Percentiles rank a stretch among this genome's conserved stretches.
Conservation (phyloP, 495 filamentous ascomycete species). For the Aspergillus steynii region DNA sequence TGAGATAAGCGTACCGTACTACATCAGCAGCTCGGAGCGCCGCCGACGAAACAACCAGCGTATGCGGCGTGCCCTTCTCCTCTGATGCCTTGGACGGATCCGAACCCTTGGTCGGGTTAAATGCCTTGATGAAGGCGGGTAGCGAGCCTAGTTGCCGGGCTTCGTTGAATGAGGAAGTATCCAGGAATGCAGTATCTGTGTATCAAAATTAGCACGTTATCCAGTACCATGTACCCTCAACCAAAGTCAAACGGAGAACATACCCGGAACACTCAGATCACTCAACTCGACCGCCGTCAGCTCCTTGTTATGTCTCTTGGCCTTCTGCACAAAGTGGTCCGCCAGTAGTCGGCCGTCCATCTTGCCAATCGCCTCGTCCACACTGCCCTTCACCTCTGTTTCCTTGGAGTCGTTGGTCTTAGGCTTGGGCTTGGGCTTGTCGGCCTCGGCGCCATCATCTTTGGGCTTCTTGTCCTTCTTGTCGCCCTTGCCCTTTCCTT, state of each 20-base stretch:
- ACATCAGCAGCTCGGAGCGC: conserved; percentile 80
- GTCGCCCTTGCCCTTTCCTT: conserved; percentile 35
- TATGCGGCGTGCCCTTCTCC: conserved; percentile 79
- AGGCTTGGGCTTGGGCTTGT: conserved; percentile 50
- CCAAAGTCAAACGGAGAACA: conserved; percentile 16
- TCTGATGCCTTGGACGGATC: conserved; percentile 62
- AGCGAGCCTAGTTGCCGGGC: conserved; percentile 66
- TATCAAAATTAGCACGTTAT: neutral
- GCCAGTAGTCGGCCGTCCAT: conserved; percentile 84
- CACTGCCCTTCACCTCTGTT: conserved; percentile 56
- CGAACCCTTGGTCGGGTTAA: conserved; percentile 48
- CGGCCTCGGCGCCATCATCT: conserved; percentile 48
- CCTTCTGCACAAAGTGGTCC: conserved; percentile 80
- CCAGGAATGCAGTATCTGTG: conserved; percentile 57
- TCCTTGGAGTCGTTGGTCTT: conserved; percentile 61
- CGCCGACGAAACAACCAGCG: conserved; percentile 75
- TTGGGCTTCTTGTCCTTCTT: conserved; percentile 28
- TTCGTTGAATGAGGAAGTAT: conserved; percentile 72
- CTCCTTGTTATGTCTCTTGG: conserved; percentile 72
- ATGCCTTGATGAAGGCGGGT: conserved; percentile 72
- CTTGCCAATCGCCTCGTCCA: conserved; percentile 76
- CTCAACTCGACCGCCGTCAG: conserved; percentile 80
- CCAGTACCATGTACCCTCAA: conserved; percentile 17
- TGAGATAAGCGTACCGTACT: conserved; percentile 54
- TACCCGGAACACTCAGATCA: conserved; percentile 80